Evolutionary conservation across 2,329 filamentous ascomycete species (phyloP).

Genomic region (Talaromyces sp.): DNA sequence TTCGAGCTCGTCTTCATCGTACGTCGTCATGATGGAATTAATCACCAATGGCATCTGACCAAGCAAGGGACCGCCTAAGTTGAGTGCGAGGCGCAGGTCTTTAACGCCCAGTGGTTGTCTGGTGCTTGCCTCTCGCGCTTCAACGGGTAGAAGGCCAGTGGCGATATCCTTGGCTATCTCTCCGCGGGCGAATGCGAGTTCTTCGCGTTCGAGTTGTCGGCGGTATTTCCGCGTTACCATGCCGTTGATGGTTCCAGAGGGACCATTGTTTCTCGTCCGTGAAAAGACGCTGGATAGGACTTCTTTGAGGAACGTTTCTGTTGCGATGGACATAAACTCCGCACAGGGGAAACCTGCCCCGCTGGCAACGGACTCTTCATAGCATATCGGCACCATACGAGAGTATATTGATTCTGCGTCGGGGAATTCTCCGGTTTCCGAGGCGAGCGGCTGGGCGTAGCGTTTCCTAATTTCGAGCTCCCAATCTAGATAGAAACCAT

Average conservation of each 20-base stretch:
- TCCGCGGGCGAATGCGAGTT: conserved; percentile 66
- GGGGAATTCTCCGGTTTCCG: conserved; percentile 60
- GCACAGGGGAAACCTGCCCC: conserved; percentile 51
- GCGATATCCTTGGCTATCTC: conserved; percentile 66
- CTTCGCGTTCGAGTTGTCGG: conserved; percentile 68
- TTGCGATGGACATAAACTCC: conserved; percentile 56
- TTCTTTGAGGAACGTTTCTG: conserved; percentile 60
- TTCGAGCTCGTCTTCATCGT: conserved; percentile 71
- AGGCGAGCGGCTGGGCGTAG: conserved; percentile 57
- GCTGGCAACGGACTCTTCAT: conserved; percentile 56
- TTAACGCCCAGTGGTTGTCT: conserved; percentile 69
- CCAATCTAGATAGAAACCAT: conserved; percentile 43
- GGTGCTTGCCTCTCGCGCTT: conserved; percentile 69
- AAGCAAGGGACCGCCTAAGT: conserved; percentile 70
- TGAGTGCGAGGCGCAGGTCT: conserved; percentile 70
- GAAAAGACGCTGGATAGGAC: conserved; percentile 51
- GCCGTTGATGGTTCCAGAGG: conserved; percentile 61
- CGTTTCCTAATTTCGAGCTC: conserved; percentile 62
- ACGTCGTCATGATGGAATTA: conserved; percentile 64
- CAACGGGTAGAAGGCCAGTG: conserved; percentile 71
- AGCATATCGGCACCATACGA: conserved; percentile 61
- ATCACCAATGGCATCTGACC: conserved; percentile 72
- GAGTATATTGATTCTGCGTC: conserved; percentile 52
- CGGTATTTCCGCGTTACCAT: conserved; percentile 77
- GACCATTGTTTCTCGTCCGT: conserved; percentile 52